These are phyloP conservation scores for Myrmaecium sp. DNA, from an alignment of 2,329 filamentous ascomycete species.

Conservation along the genomic window DNA sequence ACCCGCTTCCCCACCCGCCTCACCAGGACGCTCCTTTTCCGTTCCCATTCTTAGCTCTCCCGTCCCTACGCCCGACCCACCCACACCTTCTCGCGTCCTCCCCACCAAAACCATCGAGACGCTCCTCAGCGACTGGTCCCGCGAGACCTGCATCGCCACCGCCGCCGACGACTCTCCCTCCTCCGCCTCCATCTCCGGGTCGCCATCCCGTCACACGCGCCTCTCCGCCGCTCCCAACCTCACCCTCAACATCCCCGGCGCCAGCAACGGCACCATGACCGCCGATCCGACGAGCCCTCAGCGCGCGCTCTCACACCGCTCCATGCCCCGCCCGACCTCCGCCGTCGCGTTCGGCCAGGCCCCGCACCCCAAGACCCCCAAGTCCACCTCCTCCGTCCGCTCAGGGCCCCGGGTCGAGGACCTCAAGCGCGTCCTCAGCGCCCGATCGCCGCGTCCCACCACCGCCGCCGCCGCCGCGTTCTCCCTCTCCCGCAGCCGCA, in stretches of 20 bases:
- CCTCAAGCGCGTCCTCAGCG: constrained; percentile 26
- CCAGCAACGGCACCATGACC: constrained; percentile 8
- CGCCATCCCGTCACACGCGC: constrained; percentile 40
- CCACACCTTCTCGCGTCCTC: constrained; percentile 30
- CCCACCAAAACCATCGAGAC: constrained; percentile 52
- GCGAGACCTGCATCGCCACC: constrained; percentile 52
- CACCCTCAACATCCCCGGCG: constrained; percentile 34
- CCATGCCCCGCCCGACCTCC: too few relatives aligned
- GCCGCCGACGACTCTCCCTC: constrained; percentile 51
- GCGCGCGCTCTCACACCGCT: neutral
- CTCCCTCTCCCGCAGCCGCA: too few relatives aligned
- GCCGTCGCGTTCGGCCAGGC: too few relatives aligned
- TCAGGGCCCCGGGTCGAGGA: constrained; percentile 27
- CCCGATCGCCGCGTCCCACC: constrained; percentile 15
- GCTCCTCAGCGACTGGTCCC: constrained; percentile 65
- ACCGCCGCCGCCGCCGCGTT: constrained; percentile 9
- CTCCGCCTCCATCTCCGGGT: constrained; percentile 60
- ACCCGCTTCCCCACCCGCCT: constrained; percentile 50
- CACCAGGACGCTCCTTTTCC: constrained; percentile 47
- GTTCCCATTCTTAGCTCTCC: constrained; percentile 45
- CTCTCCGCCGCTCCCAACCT: constrained; percentile 24
- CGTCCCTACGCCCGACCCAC: constrained; percentile 8
- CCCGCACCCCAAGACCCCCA: constrained; percentile 14
- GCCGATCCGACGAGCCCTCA: constrained; percentile 1
- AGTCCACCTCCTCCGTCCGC: constrained; percentile 18